phyloP scores from a whole-genome alignment of 441 rosid species.

The Iberis amara region DNA sequence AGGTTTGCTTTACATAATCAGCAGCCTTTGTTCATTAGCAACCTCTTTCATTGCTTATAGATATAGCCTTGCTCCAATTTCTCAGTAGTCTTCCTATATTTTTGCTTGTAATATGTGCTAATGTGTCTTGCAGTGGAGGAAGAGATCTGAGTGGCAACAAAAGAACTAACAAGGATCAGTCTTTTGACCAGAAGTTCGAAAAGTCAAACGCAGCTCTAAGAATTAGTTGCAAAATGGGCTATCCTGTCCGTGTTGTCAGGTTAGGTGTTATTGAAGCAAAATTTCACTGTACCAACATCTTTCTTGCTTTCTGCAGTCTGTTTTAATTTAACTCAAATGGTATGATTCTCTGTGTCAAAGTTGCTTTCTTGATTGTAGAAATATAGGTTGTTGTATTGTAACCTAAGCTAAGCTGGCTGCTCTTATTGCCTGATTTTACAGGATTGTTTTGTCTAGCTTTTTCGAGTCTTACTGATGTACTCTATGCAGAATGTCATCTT shows the following conservation, averaged over 20 bases:
- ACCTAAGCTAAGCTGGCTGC: not conserved
- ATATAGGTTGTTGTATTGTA: not conserved
- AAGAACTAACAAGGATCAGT: constrained; percentile 64
- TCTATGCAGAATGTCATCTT: not conserved
- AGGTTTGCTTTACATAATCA: constrained; percentile 41
- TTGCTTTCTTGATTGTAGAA: not conserved
- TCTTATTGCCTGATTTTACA: too few relatives aligned
- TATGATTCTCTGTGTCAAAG: not conserved
- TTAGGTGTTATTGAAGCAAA: constrained; percentile 20
- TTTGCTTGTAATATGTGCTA: constrained; percentile 3
- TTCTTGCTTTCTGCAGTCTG: not conserved
- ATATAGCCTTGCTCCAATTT: not conserved
- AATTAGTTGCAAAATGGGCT: constrained; percentile 70
- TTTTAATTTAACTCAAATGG: not conserved
- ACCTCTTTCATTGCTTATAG: not conserved
- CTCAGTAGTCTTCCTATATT: not conserved
- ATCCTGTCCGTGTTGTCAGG: constrained; percentile 88
- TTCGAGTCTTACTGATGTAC: too few relatives aligned
- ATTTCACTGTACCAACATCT: not conserved
- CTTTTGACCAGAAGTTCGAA: constrained; percentile 65
- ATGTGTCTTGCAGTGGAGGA: constrained; percentile 54
- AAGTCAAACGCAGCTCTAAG: constrained; percentile 57
- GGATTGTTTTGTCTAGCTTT: too few relatives aligned
- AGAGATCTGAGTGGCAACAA: constrained; percentile 74
- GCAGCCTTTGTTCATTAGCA: not conserved